These are phyloP conservation scores for Paraphaeosphaeria sporulosa DNA, from an alignment of 2,329 filamentous ascomycete species.

Conservation along the genomic window DNA sequence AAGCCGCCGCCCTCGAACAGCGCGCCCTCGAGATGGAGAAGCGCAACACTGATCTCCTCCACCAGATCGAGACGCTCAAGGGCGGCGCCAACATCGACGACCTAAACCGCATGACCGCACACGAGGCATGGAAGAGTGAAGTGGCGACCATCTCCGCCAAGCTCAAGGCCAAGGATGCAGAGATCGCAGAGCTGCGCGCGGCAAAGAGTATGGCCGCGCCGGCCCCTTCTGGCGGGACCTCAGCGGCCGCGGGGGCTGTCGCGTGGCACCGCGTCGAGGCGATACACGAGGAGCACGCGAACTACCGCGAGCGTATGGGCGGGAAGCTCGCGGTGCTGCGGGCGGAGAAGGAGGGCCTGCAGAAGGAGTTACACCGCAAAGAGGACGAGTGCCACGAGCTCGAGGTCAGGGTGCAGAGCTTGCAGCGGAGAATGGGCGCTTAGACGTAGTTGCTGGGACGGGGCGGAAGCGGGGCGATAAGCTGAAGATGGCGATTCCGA, in stretches of 20 bases:
- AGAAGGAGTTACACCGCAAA: conserved; percentile 48
- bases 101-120: conserved; percentile 43
- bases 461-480: not conserved
- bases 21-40: conserved; percentile 53
- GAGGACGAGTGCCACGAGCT: conserved; percentile 51
- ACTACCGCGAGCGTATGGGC: conserved; percentile 48
- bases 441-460: conserved; percentile 11
- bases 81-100: conserved; percentile 40
- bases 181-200: conserved; percentile 31
- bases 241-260: conserved; percentile 16
- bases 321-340: conserved; percentile 48
- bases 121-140: conserved; percentile 46
- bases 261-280: conserved; percentile 48
- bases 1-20: conserved; percentile 53
- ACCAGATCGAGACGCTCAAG: conserved; percentile 39
- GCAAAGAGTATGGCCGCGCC: not conserved
- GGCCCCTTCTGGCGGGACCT: conserved; percentile 11
- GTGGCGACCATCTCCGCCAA: conserved; percentile 40
- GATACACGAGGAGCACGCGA: conserved; percentile 51
- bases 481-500: not conserved
- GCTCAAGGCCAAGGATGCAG: conserved; percentile 39
- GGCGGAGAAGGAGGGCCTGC: conserved; percentile 51
- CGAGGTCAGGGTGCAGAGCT: conserved; percentile 45
- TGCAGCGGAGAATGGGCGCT: conserved; percentile 36
- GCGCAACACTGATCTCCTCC: conserved; percentile 46